Percentiles rank a stretch among this genome's conserved stretches.
phyloP scores from a whole-genome alignment of 2,329 filamentous ascomycete species.

The Cladosporium sp. region DNA sequence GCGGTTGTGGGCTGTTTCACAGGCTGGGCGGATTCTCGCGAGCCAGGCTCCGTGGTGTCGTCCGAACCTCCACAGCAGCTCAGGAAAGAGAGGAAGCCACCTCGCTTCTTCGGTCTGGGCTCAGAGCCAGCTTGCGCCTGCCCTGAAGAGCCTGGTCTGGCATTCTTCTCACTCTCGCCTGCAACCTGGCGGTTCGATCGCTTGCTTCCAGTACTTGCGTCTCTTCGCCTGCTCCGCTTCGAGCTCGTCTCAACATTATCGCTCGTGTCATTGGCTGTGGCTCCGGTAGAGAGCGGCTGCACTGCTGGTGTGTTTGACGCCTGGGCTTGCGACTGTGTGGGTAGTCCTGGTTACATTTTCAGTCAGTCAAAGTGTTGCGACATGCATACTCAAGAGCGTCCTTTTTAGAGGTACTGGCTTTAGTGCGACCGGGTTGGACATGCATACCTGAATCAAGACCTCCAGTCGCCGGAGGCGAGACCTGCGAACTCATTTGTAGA shows the following conservation, averaged over 20 bases:
- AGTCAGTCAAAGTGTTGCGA: background rate
- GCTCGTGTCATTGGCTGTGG: constrained; percentile 39
- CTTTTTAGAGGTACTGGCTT: constrained; percentile 1
- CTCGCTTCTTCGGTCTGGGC: constrained; percentile 39
- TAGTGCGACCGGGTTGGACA: background rate
- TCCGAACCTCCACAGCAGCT: constrained; percentile 65
- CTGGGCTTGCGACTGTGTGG: constrained; percentile 19
- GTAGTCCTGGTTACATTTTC: constrained; percentile 18
- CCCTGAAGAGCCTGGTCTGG: constrained; percentile 30
- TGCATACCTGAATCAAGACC: constrained; percentile 22
- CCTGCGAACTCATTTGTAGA: constrained; percentile 26
- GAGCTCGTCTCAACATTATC: constrained; percentile 42
- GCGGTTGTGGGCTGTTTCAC: constrained; percentile 37
- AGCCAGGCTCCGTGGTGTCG: constrained; percentile 53
- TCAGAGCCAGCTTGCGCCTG: constrained; percentile 28
- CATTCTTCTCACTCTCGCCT: constrained; percentile 32
- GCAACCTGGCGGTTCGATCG: constrained; percentile 36
- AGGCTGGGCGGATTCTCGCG: constrained; percentile 49
- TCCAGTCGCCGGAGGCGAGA: constrained; percentile 21
- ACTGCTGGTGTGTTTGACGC: background rate
- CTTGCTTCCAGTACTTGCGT: constrained; percentile 44
- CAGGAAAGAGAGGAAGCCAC: constrained; percentile 49
- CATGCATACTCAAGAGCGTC: constrained; percentile 11
- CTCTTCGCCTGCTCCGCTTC: constrained; percentile 44
- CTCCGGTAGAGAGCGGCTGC: constrained; percentile 29